phyloP scores from a whole-genome alignment of 192 early-diverging fungal genomes.

The Backusella parvicylindrica region DNA sequence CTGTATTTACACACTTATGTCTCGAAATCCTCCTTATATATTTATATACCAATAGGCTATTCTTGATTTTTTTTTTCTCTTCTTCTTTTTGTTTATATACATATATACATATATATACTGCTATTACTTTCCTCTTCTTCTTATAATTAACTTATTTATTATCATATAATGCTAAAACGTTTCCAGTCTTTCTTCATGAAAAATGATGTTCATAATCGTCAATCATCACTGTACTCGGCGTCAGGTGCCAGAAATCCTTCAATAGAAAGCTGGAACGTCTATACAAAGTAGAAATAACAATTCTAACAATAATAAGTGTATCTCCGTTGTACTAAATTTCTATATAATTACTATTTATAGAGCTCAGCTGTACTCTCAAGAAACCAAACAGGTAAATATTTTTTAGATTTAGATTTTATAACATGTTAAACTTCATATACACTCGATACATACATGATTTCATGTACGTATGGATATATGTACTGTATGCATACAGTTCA shows the following conservation, averaged over 20 bases:
- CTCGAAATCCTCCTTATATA: not conserved
- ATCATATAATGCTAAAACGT: not conserved
- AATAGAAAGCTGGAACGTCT: slow-evolving; percentile 6
- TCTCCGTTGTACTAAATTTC: not conserved
- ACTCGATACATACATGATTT: not conserved
- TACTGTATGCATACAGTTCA: not conserved
- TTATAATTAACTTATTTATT: not conserved
- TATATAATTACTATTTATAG: not conserved
- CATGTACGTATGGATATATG: not conserved
- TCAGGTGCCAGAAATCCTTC: not conserved
- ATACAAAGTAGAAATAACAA: not conserved
- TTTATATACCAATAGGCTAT: not conserved
- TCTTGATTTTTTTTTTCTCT: not conserved
- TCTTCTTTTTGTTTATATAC: not conserved
- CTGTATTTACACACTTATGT: not conserved
- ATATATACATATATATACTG: not conserved
- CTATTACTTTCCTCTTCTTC: not conserved
- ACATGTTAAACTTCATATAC: not conserved
- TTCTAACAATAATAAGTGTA: not conserved
- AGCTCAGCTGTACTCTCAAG: slow-evolving; percentile 8
- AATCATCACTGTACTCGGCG: not conserved
- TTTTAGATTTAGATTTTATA: not conserved
- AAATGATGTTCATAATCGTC: not conserved
- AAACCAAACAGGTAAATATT: not conserved
- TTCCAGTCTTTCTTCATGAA: slow-evolving; percentile 1